Conservation (phyloP, 352 stramenopile species). For the Globisporangium splendens region DNA sequence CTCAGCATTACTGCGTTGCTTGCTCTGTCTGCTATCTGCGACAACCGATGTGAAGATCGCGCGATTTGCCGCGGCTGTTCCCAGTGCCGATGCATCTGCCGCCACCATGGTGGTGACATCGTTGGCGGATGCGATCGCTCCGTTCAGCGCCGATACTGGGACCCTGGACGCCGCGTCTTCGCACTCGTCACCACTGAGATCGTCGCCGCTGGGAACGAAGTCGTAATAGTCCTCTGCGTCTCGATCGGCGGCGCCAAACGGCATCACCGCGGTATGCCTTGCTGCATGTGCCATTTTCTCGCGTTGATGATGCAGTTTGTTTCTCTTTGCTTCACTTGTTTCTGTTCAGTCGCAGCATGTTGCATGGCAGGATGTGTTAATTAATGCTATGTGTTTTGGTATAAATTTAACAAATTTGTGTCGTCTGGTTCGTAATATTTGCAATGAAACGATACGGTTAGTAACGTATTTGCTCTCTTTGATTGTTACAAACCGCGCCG, state of each 20-base stretch:
- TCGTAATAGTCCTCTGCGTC: constrained; percentile 60
- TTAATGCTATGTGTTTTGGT: no score
- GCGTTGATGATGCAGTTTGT: not conserved
- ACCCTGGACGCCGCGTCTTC: constrained; percentile 23
- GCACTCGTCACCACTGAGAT: constrained; percentile 32
- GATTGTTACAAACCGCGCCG: not conserved
- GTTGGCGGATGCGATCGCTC: not conserved
- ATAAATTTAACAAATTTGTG: not conserved
- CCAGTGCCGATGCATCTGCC: not conserved
- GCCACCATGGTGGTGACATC: not conserved
- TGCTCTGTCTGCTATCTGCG: constrained; percentile 11
- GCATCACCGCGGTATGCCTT: not conserved
- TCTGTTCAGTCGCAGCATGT: no score
- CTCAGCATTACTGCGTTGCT: not conserved
- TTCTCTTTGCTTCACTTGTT: no score
- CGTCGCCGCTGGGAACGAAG: constrained; percentile 58
- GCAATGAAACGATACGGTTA: not conserved
- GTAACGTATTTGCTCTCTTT: not conserved
- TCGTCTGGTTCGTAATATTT: not conserved
- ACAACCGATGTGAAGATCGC: constrained; percentile 29
- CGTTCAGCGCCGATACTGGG: constrained; percentile 1
- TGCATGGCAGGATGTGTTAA: no score
- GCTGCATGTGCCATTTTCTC: not conserved
- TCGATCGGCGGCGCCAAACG: constrained; percentile 5
- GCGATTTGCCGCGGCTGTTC: not conserved